These are phyloP conservation scores for Hymenoscyphus linearis DNA, from an alignment of 2,329 filamentous ascomycete species.

Conservation along the genomic window DNA sequence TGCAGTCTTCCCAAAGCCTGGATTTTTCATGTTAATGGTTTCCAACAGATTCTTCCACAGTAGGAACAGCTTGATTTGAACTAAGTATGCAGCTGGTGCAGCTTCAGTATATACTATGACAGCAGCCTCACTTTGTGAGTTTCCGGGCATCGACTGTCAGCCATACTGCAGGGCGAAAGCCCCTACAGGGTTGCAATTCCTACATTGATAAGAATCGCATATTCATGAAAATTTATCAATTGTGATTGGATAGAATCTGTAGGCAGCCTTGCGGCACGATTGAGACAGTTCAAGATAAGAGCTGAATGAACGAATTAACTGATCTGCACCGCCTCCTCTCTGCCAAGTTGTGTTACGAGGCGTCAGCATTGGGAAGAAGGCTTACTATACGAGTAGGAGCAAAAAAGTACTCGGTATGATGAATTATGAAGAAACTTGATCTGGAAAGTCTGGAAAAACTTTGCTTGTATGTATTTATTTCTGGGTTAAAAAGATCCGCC, in stretches of 20 bases:
- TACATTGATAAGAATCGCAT: background rate
- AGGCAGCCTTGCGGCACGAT: background rate
- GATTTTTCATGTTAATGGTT: background rate
- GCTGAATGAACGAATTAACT: background rate
- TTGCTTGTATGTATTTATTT: too few species aligned
- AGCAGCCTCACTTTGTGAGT: background rate
- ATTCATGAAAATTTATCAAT: background rate
- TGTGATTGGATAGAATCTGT: background rate
- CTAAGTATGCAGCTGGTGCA: background rate
- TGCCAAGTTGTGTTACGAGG: background rate
- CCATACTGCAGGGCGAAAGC: background rate
- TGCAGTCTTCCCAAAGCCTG: background rate
- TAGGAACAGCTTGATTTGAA: background rate
- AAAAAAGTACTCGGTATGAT: too few species aligned
- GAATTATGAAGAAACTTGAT: too few species aligned
- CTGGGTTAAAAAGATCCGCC: too few species aligned
- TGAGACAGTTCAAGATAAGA: background rate
- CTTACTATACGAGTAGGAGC: too few species aligned
- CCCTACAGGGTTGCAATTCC: background rate
- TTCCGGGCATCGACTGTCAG: background rate
- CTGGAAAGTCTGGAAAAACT: too few species aligned
- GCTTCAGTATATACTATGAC: background rate
- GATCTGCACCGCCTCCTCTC: background rate
- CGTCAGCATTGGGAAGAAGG: too few species aligned
- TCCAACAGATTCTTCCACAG: background rate